Evolutionary conservation across 805 yeast genomes (phyloP).

Genomic region (Metschnikowia borealis): DNA sequence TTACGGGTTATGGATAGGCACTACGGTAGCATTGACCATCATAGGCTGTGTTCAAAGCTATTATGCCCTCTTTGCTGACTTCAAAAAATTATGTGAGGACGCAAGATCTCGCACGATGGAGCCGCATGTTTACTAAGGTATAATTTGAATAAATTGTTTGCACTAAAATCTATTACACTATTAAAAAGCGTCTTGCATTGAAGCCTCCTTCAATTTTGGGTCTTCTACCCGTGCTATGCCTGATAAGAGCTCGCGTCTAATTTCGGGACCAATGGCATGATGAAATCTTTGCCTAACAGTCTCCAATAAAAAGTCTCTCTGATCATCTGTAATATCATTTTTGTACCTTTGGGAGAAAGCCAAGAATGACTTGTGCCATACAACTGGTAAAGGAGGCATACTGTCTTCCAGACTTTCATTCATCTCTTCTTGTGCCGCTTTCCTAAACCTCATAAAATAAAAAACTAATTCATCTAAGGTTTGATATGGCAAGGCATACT

Average conservation of each 20-base stretch:
- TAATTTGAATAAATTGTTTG: neutral
- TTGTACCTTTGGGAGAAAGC: constrained; percentile 95
- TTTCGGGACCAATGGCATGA: constrained; percentile 85
- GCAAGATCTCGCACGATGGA: constrained; percentile 34
- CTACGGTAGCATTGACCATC: constrained; percentile 28
- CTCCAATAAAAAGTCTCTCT: constrained; percentile 88
- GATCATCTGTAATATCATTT: constrained; percentile 98
- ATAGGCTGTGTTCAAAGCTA: constrained; percentile 19
- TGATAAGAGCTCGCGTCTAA: constrained; percentile 86
- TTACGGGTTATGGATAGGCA: constrained; percentile 59
- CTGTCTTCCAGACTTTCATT: constrained; percentile 32
- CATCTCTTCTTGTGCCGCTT: constrained; percentile 44
- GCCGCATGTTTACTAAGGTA: constrained; percentile 3
- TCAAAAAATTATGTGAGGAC: constrained; percentile 33
- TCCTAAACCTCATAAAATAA: constrained; percentile 88
- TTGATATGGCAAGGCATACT: constrained; percentile 95
- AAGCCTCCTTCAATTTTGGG: constrained; percentile 25
- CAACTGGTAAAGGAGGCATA: constrained; percentile 75
- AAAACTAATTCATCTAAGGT: constrained; percentile 92
- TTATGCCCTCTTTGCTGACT: constrained; percentile 45
- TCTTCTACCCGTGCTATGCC: constrained; percentile 62
- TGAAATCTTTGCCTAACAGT: constrained; percentile 89
- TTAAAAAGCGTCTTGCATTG: constrained; percentile 38
- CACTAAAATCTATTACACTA: neutral
- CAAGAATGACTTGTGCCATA: constrained; percentile 95